These are phyloP conservation scores for Lupinus albus DNA, from an alignment of 306 rosid genomes.

Conservation along the genomic window DNA sequence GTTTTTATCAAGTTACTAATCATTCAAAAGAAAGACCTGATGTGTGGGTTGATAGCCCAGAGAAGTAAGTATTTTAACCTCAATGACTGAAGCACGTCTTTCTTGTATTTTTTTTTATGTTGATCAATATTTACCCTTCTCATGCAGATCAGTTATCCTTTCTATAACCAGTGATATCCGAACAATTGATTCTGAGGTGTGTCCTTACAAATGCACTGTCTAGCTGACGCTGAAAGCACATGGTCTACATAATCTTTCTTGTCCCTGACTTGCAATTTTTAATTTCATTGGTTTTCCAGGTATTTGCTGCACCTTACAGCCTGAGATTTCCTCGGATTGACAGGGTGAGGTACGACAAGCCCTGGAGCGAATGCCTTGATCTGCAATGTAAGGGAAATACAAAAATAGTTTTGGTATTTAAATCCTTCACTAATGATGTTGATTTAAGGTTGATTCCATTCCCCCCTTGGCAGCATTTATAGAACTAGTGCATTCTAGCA, in stretches of 20 bases:
- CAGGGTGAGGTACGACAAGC: slow-evolving; percentile 85
- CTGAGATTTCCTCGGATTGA: slow-evolving; percentile 97
- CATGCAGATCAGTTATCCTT: slow-evolving; percentile 55
- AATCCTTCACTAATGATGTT: slow-evolving; percentile 30
- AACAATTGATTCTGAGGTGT: slow-evolving; percentile 86
- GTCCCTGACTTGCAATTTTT: slow-evolving; percentile 15
- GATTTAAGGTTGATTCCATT: slow-evolving; percentile 17
- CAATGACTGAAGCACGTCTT: slow-evolving; percentile 7
- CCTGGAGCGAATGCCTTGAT: slow-evolving; percentile 97
- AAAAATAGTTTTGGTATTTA: slow-evolving; percentile 28
- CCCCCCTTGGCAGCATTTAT: slow-evolving; percentile 70
- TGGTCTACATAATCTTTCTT: slow-evolving; percentile 36
- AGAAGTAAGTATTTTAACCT: slow-evolving; percentile 60
- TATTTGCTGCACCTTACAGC: slow-evolving; percentile 85
- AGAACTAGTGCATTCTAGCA: slow-evolving; percentile 82
- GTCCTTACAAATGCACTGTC: slow-evolving; percentile 41
- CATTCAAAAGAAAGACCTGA: slow-evolving; percentile 96
- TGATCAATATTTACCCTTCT: slow-evolving; percentile 27
- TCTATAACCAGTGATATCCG: slow-evolving; percentile 92
- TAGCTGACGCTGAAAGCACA: slow-evolving; percentile 25
- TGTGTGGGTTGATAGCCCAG: slow-evolving; percentile 97
- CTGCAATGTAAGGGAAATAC: slow-evolving; percentile 71
- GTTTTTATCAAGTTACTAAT: slow-evolving; percentile 87
- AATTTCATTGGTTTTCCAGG: slow-evolving; percentile 55
- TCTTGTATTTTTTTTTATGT: slow-evolving; percentile 22